phyloP scores from a whole-genome alignment of 2,329 filamentous ascomycete genomes.

The Epichloe uncinata region DNA sequence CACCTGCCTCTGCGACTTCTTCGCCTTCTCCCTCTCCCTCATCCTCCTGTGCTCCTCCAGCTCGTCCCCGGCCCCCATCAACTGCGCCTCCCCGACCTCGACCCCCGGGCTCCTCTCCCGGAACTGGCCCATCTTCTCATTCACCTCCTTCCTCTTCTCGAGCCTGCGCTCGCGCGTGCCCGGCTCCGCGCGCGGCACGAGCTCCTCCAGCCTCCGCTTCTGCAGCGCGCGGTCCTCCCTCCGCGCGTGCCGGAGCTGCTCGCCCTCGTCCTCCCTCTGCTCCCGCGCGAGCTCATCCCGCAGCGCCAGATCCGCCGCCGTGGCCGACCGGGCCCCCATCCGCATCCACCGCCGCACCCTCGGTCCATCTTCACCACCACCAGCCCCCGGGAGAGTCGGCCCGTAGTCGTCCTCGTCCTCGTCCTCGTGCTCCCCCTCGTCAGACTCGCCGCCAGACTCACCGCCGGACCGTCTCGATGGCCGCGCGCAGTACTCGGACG shows the following conservation, averaged over 20 bases:
- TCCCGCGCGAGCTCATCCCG: constrained; percentile 36
- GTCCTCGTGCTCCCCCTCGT: constrained; percentile 10
- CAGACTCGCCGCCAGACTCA: background rate
- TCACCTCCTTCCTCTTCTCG: constrained; percentile 68
- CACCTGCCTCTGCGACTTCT: constrained; percentile 75
- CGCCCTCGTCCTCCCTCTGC: constrained; percentile 35
- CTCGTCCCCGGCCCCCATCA: constrained; percentile 61
- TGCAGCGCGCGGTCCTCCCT: constrained; percentile 52
- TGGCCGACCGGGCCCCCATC: constrained; percentile 52
- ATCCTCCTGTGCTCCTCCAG: constrained; percentile 56
- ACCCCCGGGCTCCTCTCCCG: constrained; percentile 50
- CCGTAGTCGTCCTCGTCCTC: constrained; percentile 41
- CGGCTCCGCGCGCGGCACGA: constrained; percentile 69
- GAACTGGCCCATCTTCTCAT: constrained; percentile 62
- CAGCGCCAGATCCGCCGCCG: constrained; percentile 57
- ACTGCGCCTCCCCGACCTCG: constrained; percentile 46
- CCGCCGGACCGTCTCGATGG: background rate
- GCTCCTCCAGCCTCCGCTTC: constrained; percentile 63
- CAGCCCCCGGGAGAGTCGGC: constrained; percentile 15
- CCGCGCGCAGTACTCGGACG: constrained; percentile 14
- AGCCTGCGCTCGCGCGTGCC: constrained; percentile 72
- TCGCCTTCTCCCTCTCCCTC: constrained; percentile 51
- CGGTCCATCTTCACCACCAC: background rate
- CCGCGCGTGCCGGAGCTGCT: constrained; percentile 47
- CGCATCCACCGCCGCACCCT: constrained; percentile 13